phyloP scores from a whole-genome alignment of 164 flowering plant species.

The Echeveria elegans region DNA sequence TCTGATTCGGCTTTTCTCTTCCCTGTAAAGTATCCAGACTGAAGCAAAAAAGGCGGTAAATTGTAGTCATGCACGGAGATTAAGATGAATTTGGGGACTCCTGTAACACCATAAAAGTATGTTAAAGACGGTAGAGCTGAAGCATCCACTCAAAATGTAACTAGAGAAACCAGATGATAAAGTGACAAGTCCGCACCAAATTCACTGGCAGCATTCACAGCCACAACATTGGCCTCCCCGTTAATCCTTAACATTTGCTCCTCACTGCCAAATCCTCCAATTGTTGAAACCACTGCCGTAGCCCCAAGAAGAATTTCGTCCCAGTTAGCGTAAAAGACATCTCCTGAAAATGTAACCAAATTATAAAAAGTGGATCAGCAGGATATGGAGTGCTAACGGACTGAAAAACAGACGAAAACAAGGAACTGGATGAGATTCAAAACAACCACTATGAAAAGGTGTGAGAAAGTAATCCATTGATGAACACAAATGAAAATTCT shows the following conservation, averaged over 20 bases:
- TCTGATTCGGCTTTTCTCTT: constrained; percentile 94
- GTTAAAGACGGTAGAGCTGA: neutral
- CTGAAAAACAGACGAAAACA: neutral
- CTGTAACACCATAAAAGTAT: constrained; percentile 25
- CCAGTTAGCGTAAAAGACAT: constrained; percentile 91
- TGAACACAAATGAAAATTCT: neutral
- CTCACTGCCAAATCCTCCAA: constrained; percentile 96
- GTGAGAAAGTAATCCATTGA: neutral
- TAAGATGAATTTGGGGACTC: constrained; percentile 83
- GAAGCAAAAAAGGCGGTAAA: constrained; percentile 71
- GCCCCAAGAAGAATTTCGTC: constrained; percentile 89
- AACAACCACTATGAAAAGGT: neutral
- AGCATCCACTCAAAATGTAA: neutral
- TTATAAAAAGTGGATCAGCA: neutral
- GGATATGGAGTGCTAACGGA: neutral
- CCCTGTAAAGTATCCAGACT: constrained; percentile 84
- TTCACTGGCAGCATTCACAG: constrained; percentile 86
- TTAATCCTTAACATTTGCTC: constrained; percentile 91
- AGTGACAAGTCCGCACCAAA: constrained; percentile 43
- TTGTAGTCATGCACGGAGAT: constrained; percentile 97
- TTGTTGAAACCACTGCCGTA: constrained; percentile 90
- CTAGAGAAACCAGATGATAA: neutral
- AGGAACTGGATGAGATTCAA: neutral
- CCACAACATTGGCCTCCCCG: constrained; percentile 85
- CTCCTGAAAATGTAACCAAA: constrained; percentile 44